Percentiles rank a stretch among this genome's conserved stretches.
Evolutionary conservation across 331 rosid genomes (phyloP).

Genomic region (Arachis monticola): DNA sequence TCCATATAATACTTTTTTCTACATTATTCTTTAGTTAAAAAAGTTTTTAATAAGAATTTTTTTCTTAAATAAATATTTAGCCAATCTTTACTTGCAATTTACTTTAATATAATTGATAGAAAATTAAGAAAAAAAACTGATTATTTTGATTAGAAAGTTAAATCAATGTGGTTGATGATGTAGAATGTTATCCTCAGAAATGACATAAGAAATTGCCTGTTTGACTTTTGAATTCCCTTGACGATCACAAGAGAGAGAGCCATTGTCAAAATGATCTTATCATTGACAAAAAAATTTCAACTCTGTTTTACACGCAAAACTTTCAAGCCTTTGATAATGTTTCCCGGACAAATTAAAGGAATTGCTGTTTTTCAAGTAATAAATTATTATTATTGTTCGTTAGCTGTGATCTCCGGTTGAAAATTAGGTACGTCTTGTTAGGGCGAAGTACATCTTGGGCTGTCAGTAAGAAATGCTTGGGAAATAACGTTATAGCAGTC

Average conservation of each 20-base stretch:
- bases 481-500: too few species aligned
- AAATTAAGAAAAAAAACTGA: too few species aligned
- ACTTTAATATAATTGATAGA: too few species aligned
- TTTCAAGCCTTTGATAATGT: slow-evolving; percentile 22
- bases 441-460: too few species aligned
- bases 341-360: not conserved
- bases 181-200: slow-evolving; percentile 4
- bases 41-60: too few species aligned
- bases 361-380: not conserved
- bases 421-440: slow-evolving; percentile 15
- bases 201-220: slow-evolving; percentile 15
- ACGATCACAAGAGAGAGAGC: slow-evolving; percentile 16
- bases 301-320: slow-evolving; percentile 31
- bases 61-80: too few species aligned
- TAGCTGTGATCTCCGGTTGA: not conserved
- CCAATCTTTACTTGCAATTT: too few species aligned
- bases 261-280: slow-evolving; percentile 38
- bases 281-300: slow-evolving; percentile 40
- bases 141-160: slow-evolving; percentile 5
- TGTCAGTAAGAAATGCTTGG: too few species aligned
- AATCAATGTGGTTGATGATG: slow-evolving; percentile 38
- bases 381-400: not conserved
- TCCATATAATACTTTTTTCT: too few species aligned
- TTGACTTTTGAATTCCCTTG: slow-evolving; percentile 26
- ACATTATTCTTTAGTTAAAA: too few species aligned